Conservation (phyloP, 768 basidiomycete genomes). For the Naganishia randhawae region DNA sequence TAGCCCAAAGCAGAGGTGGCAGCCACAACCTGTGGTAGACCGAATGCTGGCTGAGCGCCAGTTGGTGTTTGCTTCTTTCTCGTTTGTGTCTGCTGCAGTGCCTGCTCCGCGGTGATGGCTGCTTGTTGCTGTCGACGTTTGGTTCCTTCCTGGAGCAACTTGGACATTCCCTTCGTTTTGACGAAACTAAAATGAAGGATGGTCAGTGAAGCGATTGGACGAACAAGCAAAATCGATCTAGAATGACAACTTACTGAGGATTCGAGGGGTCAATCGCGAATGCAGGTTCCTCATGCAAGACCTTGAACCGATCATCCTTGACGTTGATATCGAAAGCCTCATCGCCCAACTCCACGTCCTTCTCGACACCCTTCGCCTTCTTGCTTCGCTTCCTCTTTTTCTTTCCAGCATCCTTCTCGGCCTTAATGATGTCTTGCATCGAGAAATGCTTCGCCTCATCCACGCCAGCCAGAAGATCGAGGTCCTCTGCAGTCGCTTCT, state of each 20-base stretch:
- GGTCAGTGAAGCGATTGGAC: not conserved
- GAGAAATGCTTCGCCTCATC: constrained; percentile 74
- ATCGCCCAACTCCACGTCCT: constrained; percentile 60
- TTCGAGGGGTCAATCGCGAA: constrained; percentile 96
- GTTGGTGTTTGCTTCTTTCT: constrained; percentile 2
- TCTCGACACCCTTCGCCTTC: constrained; percentile 55
- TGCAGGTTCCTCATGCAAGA: constrained; percentile 78
- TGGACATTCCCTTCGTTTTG: constrained; percentile 84
- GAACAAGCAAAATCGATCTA: not conserved
- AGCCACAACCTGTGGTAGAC: constrained; percentile 14
- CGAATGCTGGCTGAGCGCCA: constrained; percentile 4
- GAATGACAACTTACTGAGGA: constrained; percentile 67
- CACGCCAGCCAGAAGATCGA: constrained; percentile 62
- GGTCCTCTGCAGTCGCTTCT: constrained; percentile 30
- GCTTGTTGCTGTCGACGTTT: constrained; percentile 55
- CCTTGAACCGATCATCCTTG: constrained; percentile 80
- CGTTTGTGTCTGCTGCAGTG: constrained; percentile 20
- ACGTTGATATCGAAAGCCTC: constrained; percentile 79
- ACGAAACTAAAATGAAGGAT: constrained; percentile 64
- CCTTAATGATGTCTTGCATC: constrained; percentile 79
- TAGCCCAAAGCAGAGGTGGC: constrained; percentile 6
- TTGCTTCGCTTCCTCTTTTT: constrained; percentile 54
- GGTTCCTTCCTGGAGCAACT: constrained; percentile 77
- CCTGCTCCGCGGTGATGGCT: constrained; percentile 6
- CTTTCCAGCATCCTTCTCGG: constrained; percentile 64